Percentiles rank a stretch among this genome's conserved stretches.
These are phyloP conservation scores for Linderniella brevidens DNA, from an alignment of 257 asterid genomes.

Conservation along the genomic window DNA sequence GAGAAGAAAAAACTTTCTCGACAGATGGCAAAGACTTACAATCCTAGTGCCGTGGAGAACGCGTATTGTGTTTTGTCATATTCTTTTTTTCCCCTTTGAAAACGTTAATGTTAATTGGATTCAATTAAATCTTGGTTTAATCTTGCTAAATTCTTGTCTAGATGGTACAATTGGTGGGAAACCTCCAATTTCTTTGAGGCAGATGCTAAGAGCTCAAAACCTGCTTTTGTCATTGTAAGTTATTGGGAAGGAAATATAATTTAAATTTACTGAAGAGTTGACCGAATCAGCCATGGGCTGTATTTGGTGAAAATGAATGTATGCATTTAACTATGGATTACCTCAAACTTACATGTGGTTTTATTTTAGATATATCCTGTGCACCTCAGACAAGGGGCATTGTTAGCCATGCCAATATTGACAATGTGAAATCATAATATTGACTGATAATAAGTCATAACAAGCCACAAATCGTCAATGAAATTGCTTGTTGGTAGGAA, in stretches of 20 bases:
- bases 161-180: constrained; percentile 99
- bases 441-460: too few species aligned
- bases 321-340: too few species aligned
- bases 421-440: too few species aligned
- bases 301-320: too few species aligned
- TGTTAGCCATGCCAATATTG: too few species aligned
- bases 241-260: constrained; percentile 5
- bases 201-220: constrained; percentile 68
- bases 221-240: constrained; percentile 79
- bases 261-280: too few species aligned
- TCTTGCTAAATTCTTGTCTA: constrained; percentile 13
- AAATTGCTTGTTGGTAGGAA: too few species aligned
- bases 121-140: neutral
- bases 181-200: constrained; percentile 73
- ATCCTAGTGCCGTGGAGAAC: constrained; percentile 69
- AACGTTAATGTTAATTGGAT: neutral
- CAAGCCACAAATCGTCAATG: too few species aligned
- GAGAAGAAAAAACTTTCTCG: constrained; percentile 64
- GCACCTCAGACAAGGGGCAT: too few species aligned
- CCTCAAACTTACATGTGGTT: too few species aligned
- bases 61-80: constrained; percentile 31
- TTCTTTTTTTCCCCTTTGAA: neutral
- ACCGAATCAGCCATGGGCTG: too few species aligned
- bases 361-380: too few species aligned
- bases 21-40: constrained; percentile 75